These are phyloP conservation scores for Mortierella sp. DNA, from an alignment of 371 early-diverging fungal species.

Conservation along the genomic window DNA sequence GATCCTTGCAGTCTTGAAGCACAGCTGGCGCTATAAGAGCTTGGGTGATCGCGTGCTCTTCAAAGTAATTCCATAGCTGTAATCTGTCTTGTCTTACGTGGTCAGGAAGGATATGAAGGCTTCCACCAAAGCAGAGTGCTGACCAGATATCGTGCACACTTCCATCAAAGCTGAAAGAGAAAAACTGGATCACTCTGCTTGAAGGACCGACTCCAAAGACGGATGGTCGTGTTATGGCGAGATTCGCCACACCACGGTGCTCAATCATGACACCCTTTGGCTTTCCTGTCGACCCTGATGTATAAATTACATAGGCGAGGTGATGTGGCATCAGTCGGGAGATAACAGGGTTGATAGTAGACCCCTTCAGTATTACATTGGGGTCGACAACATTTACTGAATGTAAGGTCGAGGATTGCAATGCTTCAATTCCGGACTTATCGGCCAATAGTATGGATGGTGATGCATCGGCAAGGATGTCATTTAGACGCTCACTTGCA, in stretches of 20 bases:
- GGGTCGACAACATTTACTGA: not conserved
- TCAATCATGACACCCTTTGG: constrained; percentile 10
- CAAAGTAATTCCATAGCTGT: constrained; percentile 10
- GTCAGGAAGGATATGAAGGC: constrained; percentile 10
- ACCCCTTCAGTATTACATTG: no score
- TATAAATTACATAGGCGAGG: constrained; percentile 56
- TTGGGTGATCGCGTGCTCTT: constrained; percentile 5
- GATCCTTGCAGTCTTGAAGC: constrained; percentile 5
- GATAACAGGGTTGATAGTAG: no score
- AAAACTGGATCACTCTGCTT: not conserved
- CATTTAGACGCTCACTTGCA: constrained; percentile 9
- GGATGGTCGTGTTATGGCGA: not conserved
- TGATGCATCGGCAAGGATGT: constrained; percentile 15
- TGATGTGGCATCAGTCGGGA: not conserved
- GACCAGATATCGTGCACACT: constrained; percentile 8
- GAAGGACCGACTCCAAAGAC: not conserved
- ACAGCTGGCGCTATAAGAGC: constrained; percentile 3
- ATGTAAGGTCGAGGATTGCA: not conserved
- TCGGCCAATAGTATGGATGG: constrained; percentile 9
- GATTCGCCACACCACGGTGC: constrained; percentile 4
- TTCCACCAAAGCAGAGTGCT: constrained; percentile 6
- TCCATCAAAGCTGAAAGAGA: constrained; percentile 19
- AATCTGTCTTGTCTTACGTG: not conserved
- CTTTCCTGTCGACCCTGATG: constrained; percentile 20
- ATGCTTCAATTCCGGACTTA: not conserved